Conservation (phyloP, 2,329 filamentous ascomycete species). For the Amphichorda felina region DNA sequence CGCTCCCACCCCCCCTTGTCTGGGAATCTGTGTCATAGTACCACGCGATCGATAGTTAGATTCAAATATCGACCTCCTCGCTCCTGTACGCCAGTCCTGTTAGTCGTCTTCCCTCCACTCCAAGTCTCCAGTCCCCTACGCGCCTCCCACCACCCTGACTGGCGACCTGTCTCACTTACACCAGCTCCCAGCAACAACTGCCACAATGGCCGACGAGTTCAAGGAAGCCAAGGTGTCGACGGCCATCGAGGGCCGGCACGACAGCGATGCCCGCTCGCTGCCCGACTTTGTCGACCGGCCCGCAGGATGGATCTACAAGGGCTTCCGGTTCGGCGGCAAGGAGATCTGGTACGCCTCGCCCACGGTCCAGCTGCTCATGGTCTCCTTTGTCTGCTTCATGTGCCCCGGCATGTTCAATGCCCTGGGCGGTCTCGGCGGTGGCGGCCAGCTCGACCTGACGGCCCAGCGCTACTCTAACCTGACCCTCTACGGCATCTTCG, state of each 20-base stretch:
- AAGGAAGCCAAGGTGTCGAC: constrained; percentile 7
- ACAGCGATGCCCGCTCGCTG: background rate
- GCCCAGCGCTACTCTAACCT: constrained; percentile 53
- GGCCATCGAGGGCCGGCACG: constrained; percentile 6
- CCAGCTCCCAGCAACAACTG: background rate
- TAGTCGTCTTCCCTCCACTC: constrained; percentile 4
- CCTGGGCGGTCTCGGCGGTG: constrained; percentile 48
- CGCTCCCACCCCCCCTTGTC: no score
- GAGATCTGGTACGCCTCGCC: constrained; percentile 64
- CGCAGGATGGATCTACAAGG: constrained; percentile 7
- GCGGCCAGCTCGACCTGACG: constrained; percentile 34
- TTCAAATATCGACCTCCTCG: background rate
- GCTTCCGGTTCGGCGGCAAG: constrained; percentile 38
- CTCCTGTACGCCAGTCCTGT: constrained; percentile 2
- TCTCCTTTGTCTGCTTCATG: constrained; percentile 43
- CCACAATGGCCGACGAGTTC: constrained; percentile 13
- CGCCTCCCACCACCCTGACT: background rate
- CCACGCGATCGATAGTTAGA: no score
- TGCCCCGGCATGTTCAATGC: constrained; percentile 63
- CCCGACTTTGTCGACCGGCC: constrained; percentile 4
- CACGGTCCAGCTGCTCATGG: constrained; percentile 58
- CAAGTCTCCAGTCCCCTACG: background rate
- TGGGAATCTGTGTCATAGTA: no score
- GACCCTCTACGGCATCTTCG: constrained; percentile 60
- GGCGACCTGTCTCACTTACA: background rate